phyloP scores from a whole-genome alignment of 176 grass and related monocot genomes.

The Thalia dealbata region DNA sequence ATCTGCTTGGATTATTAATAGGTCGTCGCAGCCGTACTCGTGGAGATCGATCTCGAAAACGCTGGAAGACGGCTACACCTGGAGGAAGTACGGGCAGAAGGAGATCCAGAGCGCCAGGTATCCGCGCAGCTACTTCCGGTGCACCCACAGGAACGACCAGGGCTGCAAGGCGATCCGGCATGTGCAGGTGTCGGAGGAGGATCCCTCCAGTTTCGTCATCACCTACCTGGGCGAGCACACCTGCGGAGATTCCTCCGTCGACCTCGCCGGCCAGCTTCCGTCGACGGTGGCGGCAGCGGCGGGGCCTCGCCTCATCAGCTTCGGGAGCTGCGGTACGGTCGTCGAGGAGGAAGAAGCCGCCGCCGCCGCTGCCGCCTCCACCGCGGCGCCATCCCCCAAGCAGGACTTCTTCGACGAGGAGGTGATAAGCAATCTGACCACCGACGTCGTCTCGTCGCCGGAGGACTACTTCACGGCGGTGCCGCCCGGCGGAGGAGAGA shows the following conservation, averaged over 20 bases:
- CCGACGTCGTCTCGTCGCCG: background rate
- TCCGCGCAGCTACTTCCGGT: slow-evolving; percentile 58
- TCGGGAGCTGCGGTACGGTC: slow-evolving; percentile 14
- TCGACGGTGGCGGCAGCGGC: slow-evolving; percentile 8
- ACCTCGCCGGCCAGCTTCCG: background rate
- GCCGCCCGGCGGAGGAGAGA: background rate
- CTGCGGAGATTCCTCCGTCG: slow-evolving; percentile 35
- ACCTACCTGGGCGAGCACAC: slow-evolving; percentile 76
- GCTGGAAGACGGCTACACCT: background rate
- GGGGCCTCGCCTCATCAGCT: slow-evolving; percentile 37
- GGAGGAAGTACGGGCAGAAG: slow-evolving; percentile 20
- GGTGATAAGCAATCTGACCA: slow-evolving; percentile 54
- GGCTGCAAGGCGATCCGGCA: slow-evolving; percentile 48
- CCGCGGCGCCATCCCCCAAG: slow-evolving; percentile 19
- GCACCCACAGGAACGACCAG: slow-evolving; percentile 82
- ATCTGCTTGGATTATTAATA: background rate
- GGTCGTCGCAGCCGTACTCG: background rate
- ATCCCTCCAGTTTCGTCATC: slow-evolving; percentile 23
- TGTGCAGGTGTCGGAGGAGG: slow-evolving; percentile 48
- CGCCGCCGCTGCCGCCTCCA: too few species aligned
- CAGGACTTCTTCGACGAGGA: slow-evolving; percentile 42
- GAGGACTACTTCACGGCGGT: too few species aligned
- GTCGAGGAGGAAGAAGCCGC: slow-evolving; percentile 2
- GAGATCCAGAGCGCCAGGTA: background rate
- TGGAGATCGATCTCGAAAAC: background rate